Conservation (phyloP, 495 filamentous ascomycete genomes). For the Penicillium antarcticum region DNA sequence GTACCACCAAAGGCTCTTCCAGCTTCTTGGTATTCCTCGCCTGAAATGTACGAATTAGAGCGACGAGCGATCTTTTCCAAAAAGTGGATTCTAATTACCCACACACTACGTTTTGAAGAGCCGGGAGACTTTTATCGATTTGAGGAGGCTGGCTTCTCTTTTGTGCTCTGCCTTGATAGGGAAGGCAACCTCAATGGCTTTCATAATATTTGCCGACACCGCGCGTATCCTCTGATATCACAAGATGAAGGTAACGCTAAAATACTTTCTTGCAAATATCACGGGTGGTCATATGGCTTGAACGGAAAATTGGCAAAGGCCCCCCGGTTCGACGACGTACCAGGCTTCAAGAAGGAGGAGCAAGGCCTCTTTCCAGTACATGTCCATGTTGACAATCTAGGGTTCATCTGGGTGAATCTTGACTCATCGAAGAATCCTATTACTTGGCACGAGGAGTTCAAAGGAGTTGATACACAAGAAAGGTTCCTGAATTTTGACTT, state of each 20-base stretch:
- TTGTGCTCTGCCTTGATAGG: conserved; percentile 44
- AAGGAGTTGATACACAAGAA: conserved; percentile 38
- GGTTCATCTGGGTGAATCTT: conserved; percentile 52
- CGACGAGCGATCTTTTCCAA: conserved; percentile 49
- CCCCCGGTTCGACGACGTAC: conserved; percentile 49
- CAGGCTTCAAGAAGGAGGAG: conserved; percentile 50
- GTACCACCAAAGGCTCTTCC: conserved; percentile 39
- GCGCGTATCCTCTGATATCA: conserved; percentile 52
- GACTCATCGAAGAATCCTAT: conserved; percentile 38
- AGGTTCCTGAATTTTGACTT: conserved; percentile 42
- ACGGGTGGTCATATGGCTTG: conserved; percentile 58
- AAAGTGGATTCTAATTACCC: conserved; percentile 50
- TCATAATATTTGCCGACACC: conserved; percentile 57
- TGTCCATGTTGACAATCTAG: conserved; percentile 43
- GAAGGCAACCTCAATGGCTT: conserved; percentile 48
- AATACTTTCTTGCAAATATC: conserved; percentile 56
- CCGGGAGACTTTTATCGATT: conserved; percentile 47
- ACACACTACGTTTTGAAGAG: conserved; percentile 41
- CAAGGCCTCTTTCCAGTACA: conserved; percentile 45
- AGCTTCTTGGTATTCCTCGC: conserved; percentile 46
- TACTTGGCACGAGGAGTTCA: conserved; percentile 47
- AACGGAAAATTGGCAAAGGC: conserved; percentile 57
- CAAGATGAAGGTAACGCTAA: conserved; percentile 43
- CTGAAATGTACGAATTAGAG: conserved; percentile 50
- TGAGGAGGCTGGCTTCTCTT: conserved; percentile 45